These are phyloP conservation scores for Fusarium piperis DNA, from an alignment of 2,329 filamentous ascomycete species.

Conservation along the genomic window DNA sequence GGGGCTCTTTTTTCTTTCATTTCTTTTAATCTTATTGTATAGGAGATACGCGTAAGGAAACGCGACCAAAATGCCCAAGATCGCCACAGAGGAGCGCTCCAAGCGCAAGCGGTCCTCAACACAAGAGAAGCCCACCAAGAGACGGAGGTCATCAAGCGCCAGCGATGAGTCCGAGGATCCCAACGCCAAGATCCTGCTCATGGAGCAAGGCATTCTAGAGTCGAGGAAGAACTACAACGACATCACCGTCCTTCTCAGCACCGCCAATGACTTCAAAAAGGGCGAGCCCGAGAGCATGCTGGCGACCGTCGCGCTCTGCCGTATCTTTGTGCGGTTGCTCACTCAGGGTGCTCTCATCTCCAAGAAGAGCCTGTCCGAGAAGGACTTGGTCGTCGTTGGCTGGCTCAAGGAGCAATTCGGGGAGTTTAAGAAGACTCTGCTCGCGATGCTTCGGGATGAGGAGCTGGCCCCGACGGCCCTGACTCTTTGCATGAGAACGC, in stretches of 20 bases:
- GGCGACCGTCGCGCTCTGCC: conserved; percentile 83
- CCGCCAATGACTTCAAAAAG: conserved; percentile 57
- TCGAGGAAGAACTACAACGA: conserved; percentile 94
- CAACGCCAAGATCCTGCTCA: conserved; percentile 73
- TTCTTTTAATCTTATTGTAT: background rate
- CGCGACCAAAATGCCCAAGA: conserved; percentile 40
- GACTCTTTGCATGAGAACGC: conserved; percentile 81
- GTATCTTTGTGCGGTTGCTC: conserved; percentile 85
- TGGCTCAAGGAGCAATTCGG: conserved; percentile 82
- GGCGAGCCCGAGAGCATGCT: conserved; percentile 66
- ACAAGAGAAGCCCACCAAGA: conserved; percentile 60
- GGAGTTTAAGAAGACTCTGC: conserved; percentile 74
- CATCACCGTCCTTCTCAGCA: conserved; percentile 76
- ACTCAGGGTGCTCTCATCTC: conserved; percentile 76
- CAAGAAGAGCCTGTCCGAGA: conserved; percentile 73
- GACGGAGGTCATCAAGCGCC: conserved; percentile 59
- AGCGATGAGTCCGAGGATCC: conserved; percentile 61
- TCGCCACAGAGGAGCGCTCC: conserved; percentile 43
- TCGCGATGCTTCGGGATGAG: conserved; percentile 69
- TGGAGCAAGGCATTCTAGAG: conserved; percentile 84
- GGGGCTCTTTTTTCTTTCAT: background rate
- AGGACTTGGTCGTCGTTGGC: conserved; percentile 76
- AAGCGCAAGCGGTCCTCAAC: conserved; percentile 64
- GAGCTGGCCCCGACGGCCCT: conserved; percentile 75
- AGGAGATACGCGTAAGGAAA: background rate